Evolutionary conservation across 768 basidiomycete genomes (phyloP).

Genomic region (Boletus coccyginus): DNA sequence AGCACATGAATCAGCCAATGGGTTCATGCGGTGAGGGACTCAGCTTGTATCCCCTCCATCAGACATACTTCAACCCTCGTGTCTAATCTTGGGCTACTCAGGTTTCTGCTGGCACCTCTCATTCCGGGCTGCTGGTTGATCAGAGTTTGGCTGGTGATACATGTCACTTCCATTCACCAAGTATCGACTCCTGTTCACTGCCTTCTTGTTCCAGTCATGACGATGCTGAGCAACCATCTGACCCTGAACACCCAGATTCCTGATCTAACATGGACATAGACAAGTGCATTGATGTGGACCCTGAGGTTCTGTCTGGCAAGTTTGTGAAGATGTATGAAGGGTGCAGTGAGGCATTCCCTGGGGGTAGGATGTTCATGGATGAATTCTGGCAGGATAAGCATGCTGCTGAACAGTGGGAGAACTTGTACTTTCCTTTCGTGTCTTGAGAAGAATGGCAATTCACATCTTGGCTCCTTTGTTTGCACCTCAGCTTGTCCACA

Average conservation of each 20-base stretch:
- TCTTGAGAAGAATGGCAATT: neutral
- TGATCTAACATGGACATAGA: no score
- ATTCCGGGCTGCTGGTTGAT: no score
- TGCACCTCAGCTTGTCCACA: neutral
- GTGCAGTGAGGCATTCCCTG: neutral
- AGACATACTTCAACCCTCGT: no score
- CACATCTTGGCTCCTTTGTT: neutral
- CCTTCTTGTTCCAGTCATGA: no score
- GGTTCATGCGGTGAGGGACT: neutral
- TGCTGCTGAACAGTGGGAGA: slow-evolving; percentile 16
- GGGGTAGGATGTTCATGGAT: slow-evolving; percentile 24
- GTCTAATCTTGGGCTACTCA: no score
- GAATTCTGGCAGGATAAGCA: slow-evolving; percentile 25
- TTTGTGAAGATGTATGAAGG: neutral
- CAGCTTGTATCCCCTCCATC: neutral
- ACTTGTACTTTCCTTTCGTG: slow-evolving; percentile 1
- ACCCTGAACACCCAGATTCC: no score
- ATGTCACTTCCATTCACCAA: no score
- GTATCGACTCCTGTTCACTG: no score
- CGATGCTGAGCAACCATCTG: no score
- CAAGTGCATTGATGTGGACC: no score
- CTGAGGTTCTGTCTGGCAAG: neutral
- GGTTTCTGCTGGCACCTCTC: no score
- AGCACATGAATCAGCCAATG: slow-evolving; percentile 1
- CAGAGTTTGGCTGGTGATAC: no score